Evolutionary conservation across 805 yeast genomes (phyloP).

Genomic region (Isabelozyma pseudorhagii): DNA sequence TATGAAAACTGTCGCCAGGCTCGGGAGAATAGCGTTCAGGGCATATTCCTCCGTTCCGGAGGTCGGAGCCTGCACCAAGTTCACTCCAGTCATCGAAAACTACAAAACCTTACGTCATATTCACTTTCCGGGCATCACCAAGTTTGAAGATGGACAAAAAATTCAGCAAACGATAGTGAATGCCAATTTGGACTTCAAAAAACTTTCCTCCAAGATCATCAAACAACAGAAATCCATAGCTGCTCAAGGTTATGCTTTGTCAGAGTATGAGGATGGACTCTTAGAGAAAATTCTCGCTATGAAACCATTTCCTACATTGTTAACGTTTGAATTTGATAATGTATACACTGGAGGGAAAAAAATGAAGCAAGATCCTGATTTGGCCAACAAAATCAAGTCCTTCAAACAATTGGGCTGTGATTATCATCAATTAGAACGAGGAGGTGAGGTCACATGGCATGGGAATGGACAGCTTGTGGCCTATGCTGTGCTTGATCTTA

Average conservation of each 20-base stretch:
- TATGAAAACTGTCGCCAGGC: not conserved
- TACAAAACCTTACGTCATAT: constrained; percentile 36
- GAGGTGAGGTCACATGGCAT: constrained; percentile 96
- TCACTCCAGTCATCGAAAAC: constrained; percentile 29
- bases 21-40: not conserved
- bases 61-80: constrained; percentile 16
- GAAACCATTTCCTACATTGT: constrained; percentile 63
- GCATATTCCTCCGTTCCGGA: no score
- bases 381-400: constrained; percentile 18
- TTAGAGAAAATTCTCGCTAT: constrained; percentile 31
- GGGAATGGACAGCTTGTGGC: constrained; percentile 93
- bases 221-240: constrained; percentile 36
- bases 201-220: constrained; percentile 46
- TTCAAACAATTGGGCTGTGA: constrained; percentile 45
- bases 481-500: constrained; percentile 68
- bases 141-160: constrained; percentile 45
- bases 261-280: constrained; percentile 46
- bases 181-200: constrained; percentile 57
- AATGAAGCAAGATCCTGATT: constrained; percentile 52
- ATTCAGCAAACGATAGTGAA: constrained; percentile 57
- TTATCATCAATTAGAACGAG: constrained; percentile 78
- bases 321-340: constrained; percentile 82
- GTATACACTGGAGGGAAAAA: constrained; percentile 92
- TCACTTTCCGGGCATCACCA: constrained; percentile 40
- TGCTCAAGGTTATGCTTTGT: constrained; percentile 37